Base-by-base conservation (phyloP, 2,329 filamentous ascomycete genomes). In the Monilinia laxa region DNA sequence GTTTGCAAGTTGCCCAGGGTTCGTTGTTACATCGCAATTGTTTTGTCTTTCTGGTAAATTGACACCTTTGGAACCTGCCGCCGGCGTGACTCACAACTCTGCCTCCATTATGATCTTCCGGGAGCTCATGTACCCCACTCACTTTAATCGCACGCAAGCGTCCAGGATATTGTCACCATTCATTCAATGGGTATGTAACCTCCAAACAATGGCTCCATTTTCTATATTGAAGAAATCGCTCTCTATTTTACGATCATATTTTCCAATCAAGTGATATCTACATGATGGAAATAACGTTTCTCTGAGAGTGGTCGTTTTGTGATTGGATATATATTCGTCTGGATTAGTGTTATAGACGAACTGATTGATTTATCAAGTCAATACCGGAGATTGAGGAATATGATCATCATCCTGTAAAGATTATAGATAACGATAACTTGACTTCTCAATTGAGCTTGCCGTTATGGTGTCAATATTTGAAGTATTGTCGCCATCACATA, bases 111-210 rank as follows among this genome's bases (percentile, higher is more conserved):
- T 7, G 16, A 40, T 7, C 38, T 58, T 16, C 42, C 9, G 10
- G 23, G 23, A 45, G 23, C 42, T 28, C 4, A 10, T 31, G 0
- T 25, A 45, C 38, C 7, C 23, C 35, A 23, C 55, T 57, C 55
- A 6, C 31, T 35, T 35, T 1, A 35, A 35, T 40, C 38, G 18
- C 25, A 59, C 18, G 42, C 25, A 47, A 47, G 11, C 14, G 40
- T 35, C 25, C 18, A 47, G 56, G 40, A 31, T n/a, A 59, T 47
- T 59, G 18, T n/a, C 25, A 31, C 28, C 40, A 58, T 58, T 47
- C 28, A 28, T 28, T 28, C 3, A 28, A 28, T 28, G 3, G 3
- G 10, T 35, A 40, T 40, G 35, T n/a, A 56, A 18, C 54, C 20
- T 16, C 35, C 5, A 25, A 20, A 40, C n/a, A 14, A 40, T 40